Evolutionary conservation across 2,329 filamentous ascomycete genomes (phyloP), one percentile per base, ranked within the genome.

Genomic region (Podosphaera aphanis): DNA sequence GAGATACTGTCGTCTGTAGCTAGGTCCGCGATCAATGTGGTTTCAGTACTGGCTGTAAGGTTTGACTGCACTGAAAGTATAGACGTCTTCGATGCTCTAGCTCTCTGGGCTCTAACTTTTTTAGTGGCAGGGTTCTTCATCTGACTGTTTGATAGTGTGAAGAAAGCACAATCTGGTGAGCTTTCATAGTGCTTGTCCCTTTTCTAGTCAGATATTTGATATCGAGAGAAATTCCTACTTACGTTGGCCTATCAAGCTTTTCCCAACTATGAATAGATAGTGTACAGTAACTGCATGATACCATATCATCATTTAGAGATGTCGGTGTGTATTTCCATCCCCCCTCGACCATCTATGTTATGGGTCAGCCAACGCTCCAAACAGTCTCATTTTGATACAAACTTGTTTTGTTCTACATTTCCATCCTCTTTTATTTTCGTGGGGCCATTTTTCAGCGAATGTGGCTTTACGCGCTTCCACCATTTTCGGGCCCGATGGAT

Each of bases 241-340:
- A 85, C 77, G 80, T 73, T 49, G 90, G 90, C 58, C 93, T 83
- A 60, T 98, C 90, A 48, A 79, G 77, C 1, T 80, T 79, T 58
- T 95, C 90, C 90, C 92, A 98, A 5, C 85, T 85, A 60, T 95
- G 88, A 10, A 98, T 70, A 10, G 80, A 84, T 15, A 95, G 64
- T 47, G 81, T 75, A 64, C 90, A 98, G 63, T 95, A 94, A 23
- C 82, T 71, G 59, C 90, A 98, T 10, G 81, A 90, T 8, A 83
- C 83, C 64, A 88, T 83, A 60, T 98, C 90, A 52, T 90, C 79
- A 11, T 77, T 83, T 38, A 88, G 84, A 38, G 73, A 64, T 5
- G 75, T 83, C 0, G 90, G 86, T 20, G 85, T 92, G 62, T 86
- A 94, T 58, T 81, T 85, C 86, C 88, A 98, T 10, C 90, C 90